Base-by-base conservation (phyloP, 345 rosid species). In the Geranium rotundifolium region DNA sequence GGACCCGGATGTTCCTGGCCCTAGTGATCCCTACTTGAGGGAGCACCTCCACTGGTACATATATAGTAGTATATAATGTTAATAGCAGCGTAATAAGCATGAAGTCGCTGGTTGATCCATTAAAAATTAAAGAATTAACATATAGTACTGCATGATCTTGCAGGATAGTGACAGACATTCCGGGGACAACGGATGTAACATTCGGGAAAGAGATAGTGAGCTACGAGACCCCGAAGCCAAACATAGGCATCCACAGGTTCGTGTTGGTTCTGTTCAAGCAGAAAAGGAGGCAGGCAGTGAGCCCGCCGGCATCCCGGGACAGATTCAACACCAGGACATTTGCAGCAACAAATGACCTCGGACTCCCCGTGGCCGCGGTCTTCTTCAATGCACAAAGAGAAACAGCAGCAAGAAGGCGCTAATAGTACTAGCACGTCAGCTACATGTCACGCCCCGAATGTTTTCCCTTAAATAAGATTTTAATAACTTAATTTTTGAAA, bases 361-460 rank as follows among this genome's bases (percentile, higher is more conserved):
- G 55, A 34, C 67, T 60, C 46, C 77, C 71, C 0, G 77, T 74
- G 5, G 77, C 77, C 7, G 73, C 73, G 10, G 68, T 74, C 58
- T 74, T 61, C 67, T 74, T 74, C 77, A 74, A 74, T 4, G 68
- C 74, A n/a, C 77, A 74, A 56, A 65, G 77, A 46, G 77, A 74
- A 62, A 73, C 77, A 15, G 71, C 77, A 15, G 73, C 77, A 20
- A 66, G 77, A 57, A 69, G 77, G 52, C 65, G 77, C 56, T 69
- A 57, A 31, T 31, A n/a, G n/a, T n/a, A n/a, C n/a, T n/a, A n/a
- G n/a, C n/a, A n/a, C n/a, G n/a, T n/a, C n/a, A n/a, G n/a, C n/a
- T n/a, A n/a, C n/a, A n/a, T n/a, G n/a, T n/a, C n/a, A n/a, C n/a
- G n/a, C n/a, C n/a, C n/a, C n/a, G n/a, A n/a, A n/a, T n/a, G n/a